Evolutionary conservation across 2,329 filamentous ascomycete species (phyloP), one percentile per base, ranked within the genome.

Genomic region (Penicillium sp.): DNA sequence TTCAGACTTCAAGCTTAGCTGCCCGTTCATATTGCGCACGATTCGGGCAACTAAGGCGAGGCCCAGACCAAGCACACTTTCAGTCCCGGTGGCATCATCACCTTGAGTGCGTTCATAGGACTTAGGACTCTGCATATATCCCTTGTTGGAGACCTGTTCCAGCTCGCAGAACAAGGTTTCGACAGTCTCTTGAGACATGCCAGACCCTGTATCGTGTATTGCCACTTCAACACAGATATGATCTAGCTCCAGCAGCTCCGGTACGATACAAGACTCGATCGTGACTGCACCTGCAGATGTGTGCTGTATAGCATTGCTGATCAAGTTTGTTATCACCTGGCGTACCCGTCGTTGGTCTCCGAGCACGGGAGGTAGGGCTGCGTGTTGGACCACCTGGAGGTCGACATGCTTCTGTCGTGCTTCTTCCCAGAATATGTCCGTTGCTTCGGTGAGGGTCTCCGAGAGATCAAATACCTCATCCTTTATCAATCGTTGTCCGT

Each of bases 261-360:
- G 52, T 17, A 62, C 26, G 8, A 85, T 73, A 60, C 83, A 85
- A 15, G 83, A 75, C 49, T 91, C 85, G 0, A 95, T 76, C 39
- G 73, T 81, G 22, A 95, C 78, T n/a, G 73, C 77, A 0, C 88
- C 88, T 32, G 72, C 60, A 0, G 70, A 72, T 0, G 89, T 95
- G 60, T 91, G 80, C 56, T 91, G 82, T n/a, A 95, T 79, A 0
- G 88, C 88, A 61, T 95, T 95, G n/a, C 87, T 86, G 3, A 82
- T 85, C 32, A 95, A 72, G 55, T 95, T 95, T 7, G 84, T 83
- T 19, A 95, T 82, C 0, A 83, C 86, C 63, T 94, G 88, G 10
- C 88, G 79, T n/a, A 95, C 77, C 38, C 84, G 80, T 45, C 86
- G 77, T 56, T 84, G 83, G 62, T 95, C 88, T 7, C 89, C 88